phyloP scores from a whole-genome alignment of 768 basidiomycete genomes.

The Dentipellis fragilis region DNA sequence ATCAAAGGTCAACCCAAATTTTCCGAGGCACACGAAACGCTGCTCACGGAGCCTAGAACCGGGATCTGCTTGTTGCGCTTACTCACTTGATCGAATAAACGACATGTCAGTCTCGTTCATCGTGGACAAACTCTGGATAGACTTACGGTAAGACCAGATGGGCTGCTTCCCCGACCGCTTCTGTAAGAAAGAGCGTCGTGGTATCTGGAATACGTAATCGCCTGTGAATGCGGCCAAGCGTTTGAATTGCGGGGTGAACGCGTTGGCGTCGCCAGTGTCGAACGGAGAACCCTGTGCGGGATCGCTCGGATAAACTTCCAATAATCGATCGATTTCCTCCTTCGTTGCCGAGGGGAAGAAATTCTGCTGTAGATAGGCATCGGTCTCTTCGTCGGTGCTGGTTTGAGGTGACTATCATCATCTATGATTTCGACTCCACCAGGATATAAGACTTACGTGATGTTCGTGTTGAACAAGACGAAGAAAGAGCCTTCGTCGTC shows the following conservation, averaged over 20 bases:
- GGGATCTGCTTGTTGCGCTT: no score
- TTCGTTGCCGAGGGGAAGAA: neutral
- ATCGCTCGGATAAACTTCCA: constrained; percentile 11
- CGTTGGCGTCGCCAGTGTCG: constrained; percentile 14
- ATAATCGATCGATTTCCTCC: constrained; percentile 6
- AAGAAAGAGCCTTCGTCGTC: constrained; percentile 20
- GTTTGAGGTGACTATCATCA: neutral
- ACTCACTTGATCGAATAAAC: no score
- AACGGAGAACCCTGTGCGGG: constrained; percentile 20
- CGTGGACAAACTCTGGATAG: no score
- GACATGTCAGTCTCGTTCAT: no score
- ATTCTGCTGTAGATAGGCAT: constrained; percentile 3
- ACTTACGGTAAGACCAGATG: no score
- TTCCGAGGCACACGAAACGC: constrained; percentile 1
- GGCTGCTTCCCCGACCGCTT: no score
- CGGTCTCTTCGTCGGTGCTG: constrained; percentile 9
- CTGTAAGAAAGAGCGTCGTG: constrained; percentile 8
- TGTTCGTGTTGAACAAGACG: constrained; percentile 13
- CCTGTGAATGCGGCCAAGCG: constrained; percentile 28
- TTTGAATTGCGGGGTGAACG: constrained; percentile 28
- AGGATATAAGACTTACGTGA: constrained; percentile 13
- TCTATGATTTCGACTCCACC: neutral
- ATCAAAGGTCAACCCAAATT: neutral
- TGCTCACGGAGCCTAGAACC: constrained; percentile 18
- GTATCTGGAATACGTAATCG: constrained; percentile 13